Evolutionary conservation across 164 flowering plant species (phyloP).

Genomic region (Vitis rupestris): DNA sequence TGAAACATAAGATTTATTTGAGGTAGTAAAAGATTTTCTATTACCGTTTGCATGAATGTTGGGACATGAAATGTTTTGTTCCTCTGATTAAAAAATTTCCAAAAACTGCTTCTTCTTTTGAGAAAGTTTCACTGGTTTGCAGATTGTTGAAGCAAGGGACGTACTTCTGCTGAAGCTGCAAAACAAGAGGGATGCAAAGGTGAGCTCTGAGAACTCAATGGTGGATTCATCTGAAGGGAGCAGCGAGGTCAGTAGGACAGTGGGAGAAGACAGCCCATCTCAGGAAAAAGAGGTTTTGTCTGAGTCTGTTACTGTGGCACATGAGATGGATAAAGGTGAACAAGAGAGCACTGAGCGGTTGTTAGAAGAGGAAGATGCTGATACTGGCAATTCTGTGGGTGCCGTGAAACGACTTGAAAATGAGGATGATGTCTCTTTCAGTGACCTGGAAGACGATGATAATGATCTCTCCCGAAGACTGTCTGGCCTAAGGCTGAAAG

Average conservation of each 20-base stretch:
- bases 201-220: constrained; percentile 7
- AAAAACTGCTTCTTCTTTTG: not conserved
- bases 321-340: constrained; percentile 18
- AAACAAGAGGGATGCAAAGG: constrained; percentile 17
- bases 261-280: constrained; percentile 17
- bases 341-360: constrained; percentile 19
- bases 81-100: too few species aligned
- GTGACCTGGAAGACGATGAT: constrained; percentile 62
- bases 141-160: constrained; percentile 55
- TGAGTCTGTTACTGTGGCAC: constrained; percentile 16
- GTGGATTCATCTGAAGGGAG: constrained; percentile 15
- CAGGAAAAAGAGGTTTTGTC: constrained; percentile 18
- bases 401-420: constrained; percentile 21
- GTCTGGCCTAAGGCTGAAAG: constrained; percentile 10
- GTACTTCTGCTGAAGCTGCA: constrained; percentile 41
- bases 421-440: constrained; percentile 61
- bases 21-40: too few species aligned
- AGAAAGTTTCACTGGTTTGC: constrained; percentile 6
- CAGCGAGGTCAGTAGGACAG: constrained; percentile 5
- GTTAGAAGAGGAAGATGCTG: constrained; percentile 32
- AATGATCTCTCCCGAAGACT: constrained; percentile 25
- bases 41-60: too few species aligned
- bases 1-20: too few species aligned
- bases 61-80: too few species aligned
- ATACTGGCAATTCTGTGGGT: constrained; percentile 16